These are phyloP conservation scores for Suillus fuscotomentosus DNA, from an alignment of 768 basidiomycete species.

Conservation along the genomic window DNA sequence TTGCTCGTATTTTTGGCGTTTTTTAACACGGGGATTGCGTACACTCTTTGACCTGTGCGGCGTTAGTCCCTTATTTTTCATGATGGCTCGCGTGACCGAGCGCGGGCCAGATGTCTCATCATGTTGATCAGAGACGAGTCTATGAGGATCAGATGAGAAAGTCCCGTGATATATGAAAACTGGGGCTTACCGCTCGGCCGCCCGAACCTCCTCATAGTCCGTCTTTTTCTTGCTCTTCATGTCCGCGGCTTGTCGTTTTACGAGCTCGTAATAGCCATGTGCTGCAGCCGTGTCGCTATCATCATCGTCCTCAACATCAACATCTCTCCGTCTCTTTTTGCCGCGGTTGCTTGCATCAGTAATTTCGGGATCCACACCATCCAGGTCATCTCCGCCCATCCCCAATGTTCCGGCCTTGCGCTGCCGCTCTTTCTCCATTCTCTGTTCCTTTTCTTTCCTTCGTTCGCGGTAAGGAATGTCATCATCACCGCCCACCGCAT, in stretches of 20 bases:
- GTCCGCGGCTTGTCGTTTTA: slow-evolving; percentile 69
- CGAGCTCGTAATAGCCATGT: slow-evolving; percentile 89
- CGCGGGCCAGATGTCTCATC: slow-evolving; percentile 71
- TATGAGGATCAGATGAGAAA: slow-evolving; percentile 16
- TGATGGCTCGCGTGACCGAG: slow-evolving; percentile 84
- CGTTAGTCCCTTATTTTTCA: slow-evolving; percentile 93
- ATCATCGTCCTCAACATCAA: slow-evolving; percentile 36
- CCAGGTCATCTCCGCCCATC: slow-evolving; percentile 66
- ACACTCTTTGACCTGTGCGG: slow-evolving; percentile 85
- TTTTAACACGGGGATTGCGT: slow-evolving; percentile 98
- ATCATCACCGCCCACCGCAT: slow-evolving; percentile 85
- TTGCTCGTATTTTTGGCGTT: slow-evolving; percentile 89
- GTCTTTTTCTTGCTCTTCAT: slow-evolving; percentile 79
- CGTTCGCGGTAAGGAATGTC: slow-evolving; percentile 89
- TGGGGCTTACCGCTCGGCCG: slow-evolving; percentile 52
- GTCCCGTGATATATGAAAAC: not conserved
- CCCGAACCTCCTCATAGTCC: slow-evolving; percentile 69
- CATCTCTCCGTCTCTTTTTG: slow-evolving; percentile 36
- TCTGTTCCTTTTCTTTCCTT: slow-evolving; percentile 58
- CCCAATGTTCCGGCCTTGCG: slow-evolving; percentile 34
- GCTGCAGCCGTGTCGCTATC: slow-evolving; percentile 46
- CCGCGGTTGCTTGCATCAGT: slow-evolving; percentile 27
- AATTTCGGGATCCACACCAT: slow-evolving; percentile 50
- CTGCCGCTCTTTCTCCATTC: slow-evolving; percentile 47
- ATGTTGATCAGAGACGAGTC: slow-evolving; percentile 29